Conservation (phyloP, 768 basidiomycete genomes). For the Mycena belliarum region DNA sequence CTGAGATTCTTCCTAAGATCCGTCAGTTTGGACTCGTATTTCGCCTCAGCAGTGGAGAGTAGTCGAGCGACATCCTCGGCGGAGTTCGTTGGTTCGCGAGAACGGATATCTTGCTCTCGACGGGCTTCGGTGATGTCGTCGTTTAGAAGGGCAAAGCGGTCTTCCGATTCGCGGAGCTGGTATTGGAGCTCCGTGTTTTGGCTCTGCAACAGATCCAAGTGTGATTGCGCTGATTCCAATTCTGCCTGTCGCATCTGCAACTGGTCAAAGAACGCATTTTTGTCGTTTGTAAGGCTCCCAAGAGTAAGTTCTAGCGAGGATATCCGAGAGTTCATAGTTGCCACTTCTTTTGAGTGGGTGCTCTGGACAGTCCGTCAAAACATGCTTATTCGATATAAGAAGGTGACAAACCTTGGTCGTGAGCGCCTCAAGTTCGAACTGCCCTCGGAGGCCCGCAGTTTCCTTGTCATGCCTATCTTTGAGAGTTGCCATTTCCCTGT, state of each 20-base stretch:
- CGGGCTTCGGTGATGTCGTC: slow-evolving; percentile 71
- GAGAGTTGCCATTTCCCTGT: slow-evolving; percentile 62
- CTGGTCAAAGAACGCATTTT: slow-evolving; percentile 81
- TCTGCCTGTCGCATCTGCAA: slow-evolving; percentile 89
- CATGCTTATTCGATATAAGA: neutral
- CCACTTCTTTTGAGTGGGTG: slow-evolving; percentile 65
- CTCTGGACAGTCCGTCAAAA: slow-evolving; percentile 43
- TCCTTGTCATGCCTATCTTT: slow-evolving; percentile 81
- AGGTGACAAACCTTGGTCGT: slow-evolving; percentile 61
- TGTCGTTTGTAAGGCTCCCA: slow-evolving; percentile 70
- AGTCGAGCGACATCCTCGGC: slow-evolving; percentile 73
- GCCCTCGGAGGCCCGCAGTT: slow-evolving; percentile 57
- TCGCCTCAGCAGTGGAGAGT: slow-evolving; percentile 70
- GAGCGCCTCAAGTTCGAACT: slow-evolving; percentile 77
- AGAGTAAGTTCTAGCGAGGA: slow-evolving; percentile 69
- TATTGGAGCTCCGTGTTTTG: slow-evolving; percentile 85
- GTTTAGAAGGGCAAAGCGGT: slow-evolving; percentile 67
- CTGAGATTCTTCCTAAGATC: slow-evolving; percentile 69
- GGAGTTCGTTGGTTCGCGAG: slow-evolving; percentile 46
- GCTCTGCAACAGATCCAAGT: slow-evolving; percentile 72
- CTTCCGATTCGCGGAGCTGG: slow-evolving; percentile 79
- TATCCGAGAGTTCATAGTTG: slow-evolving; percentile 44
- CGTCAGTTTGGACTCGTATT: slow-evolving; percentile 73
- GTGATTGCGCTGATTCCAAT: slow-evolving; percentile 77
- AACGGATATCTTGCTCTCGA: slow-evolving; percentile 53